Percentiles rank a stretch among this genome's conserved stretches.
phyloP scores from a whole-genome alignment of 805 yeast species.

The Kodamaea nitidulidarum region DNA sequence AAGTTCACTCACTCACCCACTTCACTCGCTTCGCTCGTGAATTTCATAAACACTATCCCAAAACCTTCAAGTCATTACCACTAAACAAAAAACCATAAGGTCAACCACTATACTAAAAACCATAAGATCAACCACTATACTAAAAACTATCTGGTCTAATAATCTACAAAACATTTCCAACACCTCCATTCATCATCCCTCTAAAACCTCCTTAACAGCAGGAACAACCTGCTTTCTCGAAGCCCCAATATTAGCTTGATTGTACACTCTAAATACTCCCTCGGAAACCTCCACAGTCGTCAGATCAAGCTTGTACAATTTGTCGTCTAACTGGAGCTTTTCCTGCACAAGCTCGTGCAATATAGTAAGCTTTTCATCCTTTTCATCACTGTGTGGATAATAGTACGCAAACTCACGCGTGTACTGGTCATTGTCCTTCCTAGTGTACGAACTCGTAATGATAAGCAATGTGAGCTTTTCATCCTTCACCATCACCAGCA shows the following conservation, averaged over 20 bases:
- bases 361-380: conserved; percentile 12
- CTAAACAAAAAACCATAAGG: too few species aligned
- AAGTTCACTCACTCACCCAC: too few species aligned
- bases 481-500: conserved; percentile 15
- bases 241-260: conserved; percentile 51
- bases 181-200: conserved; percentile 8
- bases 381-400: conserved; percentile 13
- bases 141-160: too few species aligned
- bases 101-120: too few species aligned
- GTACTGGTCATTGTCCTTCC: conserved; percentile 26
- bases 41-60: too few species aligned
- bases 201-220: conserved; percentile 31
- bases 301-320: conserved; percentile 20
- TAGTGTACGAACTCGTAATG: conserved; percentile 38
- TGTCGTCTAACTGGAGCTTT: conserved; percentile 22
- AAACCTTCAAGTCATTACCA: too few species aligned
- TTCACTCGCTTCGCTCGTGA: too few species aligned
- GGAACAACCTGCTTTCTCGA: conserved; percentile 91
- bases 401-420: conserved; percentile 34
- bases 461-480: conserved; percentile 25
- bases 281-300: conserved; percentile 12
- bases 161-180: too few species aligned
- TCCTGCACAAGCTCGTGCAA: conserved; percentile 19
- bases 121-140: too few species aligned
- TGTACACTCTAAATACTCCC: conserved; percentile 28